These are phyloP conservation scores for Albifimbria verrucaria DNA, from an alignment of 2,329 filamentous ascomycete genomes.

Conservation along the genomic window DNA sequence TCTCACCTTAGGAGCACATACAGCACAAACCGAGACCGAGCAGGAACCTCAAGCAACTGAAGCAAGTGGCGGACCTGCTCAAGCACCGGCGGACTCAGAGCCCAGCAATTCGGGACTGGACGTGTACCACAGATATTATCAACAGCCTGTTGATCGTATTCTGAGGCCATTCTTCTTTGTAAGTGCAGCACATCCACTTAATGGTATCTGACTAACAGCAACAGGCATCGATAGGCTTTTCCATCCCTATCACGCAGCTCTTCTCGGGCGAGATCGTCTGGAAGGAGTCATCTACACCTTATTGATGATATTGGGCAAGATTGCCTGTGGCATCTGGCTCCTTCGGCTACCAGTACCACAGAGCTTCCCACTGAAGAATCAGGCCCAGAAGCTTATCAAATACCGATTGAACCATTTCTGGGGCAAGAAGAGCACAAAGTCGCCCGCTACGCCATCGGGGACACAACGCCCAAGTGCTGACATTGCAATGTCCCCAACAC, in stretches of 20 bases:
- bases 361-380: neutral
- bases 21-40: no score
- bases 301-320: slow-evolving; percentile 65
- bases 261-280: slow-evolving; percentile 63
- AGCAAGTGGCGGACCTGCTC: no score
- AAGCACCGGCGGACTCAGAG: no score
- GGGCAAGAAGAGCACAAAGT: neutral
- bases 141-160: slow-evolving; percentile 40
- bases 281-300: slow-evolving; percentile 71
- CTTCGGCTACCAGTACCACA: slow-evolving; percentile 22
- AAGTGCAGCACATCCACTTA: slow-evolving; percentile 15
- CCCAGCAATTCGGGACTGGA: slow-evolving; percentile 5
- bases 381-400: neutral
- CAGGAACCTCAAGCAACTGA: no score
- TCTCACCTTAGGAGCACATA: no score
- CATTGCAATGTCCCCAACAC: neutral
- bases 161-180: slow-evolving; percentile 74
- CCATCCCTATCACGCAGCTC: slow-evolving; percentile 70
- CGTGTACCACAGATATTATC: slow-evolving; percentile 39
- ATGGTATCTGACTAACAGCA: neutral
- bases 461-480: neutral
- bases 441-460: neutral
- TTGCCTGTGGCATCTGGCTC: slow-evolving; percentile 59
- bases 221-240: slow-evolving; percentile 66
- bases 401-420: neutral